Evolutionary conservation across 2,329 filamentous ascomycete species (phyloP), one percentile per base, ranked within the genome.

Genomic region (Colletotrichum salicis): DNA sequence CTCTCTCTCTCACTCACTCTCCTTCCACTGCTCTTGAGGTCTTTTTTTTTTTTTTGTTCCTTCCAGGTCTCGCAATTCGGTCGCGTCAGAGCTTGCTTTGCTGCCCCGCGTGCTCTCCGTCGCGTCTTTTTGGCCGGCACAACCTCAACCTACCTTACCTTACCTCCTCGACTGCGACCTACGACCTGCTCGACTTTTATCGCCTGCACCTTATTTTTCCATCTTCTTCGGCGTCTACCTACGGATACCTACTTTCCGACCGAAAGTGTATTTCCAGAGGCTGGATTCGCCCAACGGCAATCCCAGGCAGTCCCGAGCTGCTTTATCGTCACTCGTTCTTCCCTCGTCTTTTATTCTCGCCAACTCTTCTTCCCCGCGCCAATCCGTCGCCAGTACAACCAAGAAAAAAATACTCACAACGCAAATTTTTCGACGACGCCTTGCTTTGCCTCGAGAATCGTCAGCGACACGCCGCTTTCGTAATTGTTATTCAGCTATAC

Each of bases 281-380:
- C 27, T 24, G 15, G 8, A 19, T 55, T 64, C 29, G 12, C n/a
- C 29, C 29, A 22, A 48, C 29, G 10, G 27, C 57, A 15, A n/a
- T 45, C 13, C 22, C 51, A 70, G 64, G 67, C 37, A 61, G 37
- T 22, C 27, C 22, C 15, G 15, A n/a, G 29, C 56, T 24, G 51
- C 41, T 29, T 41, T 37, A 45, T 68, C 19, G 19, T 45, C 64
- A 22, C 54, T 68, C 54, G 45, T 55, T 59, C 12, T 63, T 45
- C 27, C 35, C 52, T 19, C 31, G 41, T 11, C 31, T 58, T 41
- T 8, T 54, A 4, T 31, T 41, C 13, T 37, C 22, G 27, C 4
- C 8, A 12, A 37, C 19, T 31, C 29, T 22, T 24, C 41, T 41
- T 41, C 29, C 52, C 22, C 24, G 7, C 52, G 11, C 5, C 22